A percentile compares a stretch with the other conserved stretches of the same genome.
These are phyloP conservation scores for Phytophthora chlamydospora DNA, from an alignment of 352 stramenopile genomes.

Conservation along the genomic window DNA sequence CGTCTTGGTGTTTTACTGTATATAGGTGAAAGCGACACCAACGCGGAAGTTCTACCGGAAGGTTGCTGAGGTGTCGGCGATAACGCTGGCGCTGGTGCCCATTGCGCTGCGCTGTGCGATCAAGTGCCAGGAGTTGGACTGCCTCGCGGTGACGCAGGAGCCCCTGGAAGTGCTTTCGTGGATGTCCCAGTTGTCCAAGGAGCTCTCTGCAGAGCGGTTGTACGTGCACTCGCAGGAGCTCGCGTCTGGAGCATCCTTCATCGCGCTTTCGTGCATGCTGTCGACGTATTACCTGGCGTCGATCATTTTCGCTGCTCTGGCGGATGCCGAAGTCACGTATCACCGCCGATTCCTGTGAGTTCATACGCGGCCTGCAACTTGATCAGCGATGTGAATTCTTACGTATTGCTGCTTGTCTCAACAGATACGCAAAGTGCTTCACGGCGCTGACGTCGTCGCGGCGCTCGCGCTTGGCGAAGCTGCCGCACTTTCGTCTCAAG, in stretches of 20 bases:
- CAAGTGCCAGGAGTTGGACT: conserved; percentile 69
- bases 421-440: conserved; percentile 90
- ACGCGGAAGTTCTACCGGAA: conserved; percentile 73
- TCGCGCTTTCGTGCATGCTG: conserved; percentile 73
- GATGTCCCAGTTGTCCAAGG: conserved; percentile 40
- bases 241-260: conserved; percentile 45
- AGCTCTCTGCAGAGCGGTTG: conserved; percentile 34
- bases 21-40: conserved; percentile 75
- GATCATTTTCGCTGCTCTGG: conserved; percentile 75
- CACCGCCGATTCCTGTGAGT: conserved; percentile 82
- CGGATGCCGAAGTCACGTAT: conserved; percentile 86
- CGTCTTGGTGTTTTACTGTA: background rate
- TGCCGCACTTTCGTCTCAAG: conserved; percentile 91
- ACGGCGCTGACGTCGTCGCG: conserved; percentile 87
- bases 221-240: conserved; percentile 32
- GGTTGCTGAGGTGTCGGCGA: conserved; percentile 60
- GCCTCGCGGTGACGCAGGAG: conserved; percentile 53
- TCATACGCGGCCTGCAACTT: background rate
- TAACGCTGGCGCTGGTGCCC: conserved; percentile 66
- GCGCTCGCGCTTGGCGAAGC: conserved; percentile 78
- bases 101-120: conserved; percentile 57
- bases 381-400: conserved; percentile 2
- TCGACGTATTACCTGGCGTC: conserved; percentile 80
- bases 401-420: conserved; percentile 11
- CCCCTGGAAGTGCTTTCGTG: conserved; percentile 48